Conservation (phyloP, 371 early-diverging fungal genomes). For the Funneliformis caledonium region DNA sequence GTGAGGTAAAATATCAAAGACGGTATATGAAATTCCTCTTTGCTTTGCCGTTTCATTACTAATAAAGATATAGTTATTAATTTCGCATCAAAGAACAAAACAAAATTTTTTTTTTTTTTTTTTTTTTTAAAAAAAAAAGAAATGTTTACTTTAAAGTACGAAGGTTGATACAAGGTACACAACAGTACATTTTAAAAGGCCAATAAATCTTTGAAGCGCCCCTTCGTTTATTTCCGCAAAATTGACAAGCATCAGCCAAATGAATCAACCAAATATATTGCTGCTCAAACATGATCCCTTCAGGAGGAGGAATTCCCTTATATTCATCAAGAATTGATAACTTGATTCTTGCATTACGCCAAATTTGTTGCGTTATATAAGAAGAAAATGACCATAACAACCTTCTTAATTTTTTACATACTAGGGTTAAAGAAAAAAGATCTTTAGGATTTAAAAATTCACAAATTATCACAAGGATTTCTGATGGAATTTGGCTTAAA, state of each 20-base stretch:
- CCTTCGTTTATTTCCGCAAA: not conserved
- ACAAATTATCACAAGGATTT: slow-evolving; percentile 20
- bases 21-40: not conserved
- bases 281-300: not conserved
- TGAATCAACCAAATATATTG: not conserved
- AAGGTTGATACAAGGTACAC: not conserved
- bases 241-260: not conserved
- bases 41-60: not conserved
- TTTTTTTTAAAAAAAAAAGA: not conserved
- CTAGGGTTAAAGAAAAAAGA: not conserved
- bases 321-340: not conserved
- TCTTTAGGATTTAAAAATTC: slow-evolving; percentile 4
- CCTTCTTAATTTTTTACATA: not conserved
- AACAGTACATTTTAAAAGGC: not conserved
- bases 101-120: not conserved
- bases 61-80: not conserved
- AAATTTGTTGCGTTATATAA: not conserved
- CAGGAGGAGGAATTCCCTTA: not conserved
- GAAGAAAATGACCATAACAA: slow-evolving; percentile 20
- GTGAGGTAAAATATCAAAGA: not conserved
- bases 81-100: no score
- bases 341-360: not conserved
- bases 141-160: not conserved
- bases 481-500: slow-evolving; percentile 6
- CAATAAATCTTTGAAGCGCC: not conserved